Evolutionary conservation across 495 filamentous ascomycete genomes (phyloP), one percentile per base, ranked within the genome.

Genomic region (Cetradonia linearis): DNA sequence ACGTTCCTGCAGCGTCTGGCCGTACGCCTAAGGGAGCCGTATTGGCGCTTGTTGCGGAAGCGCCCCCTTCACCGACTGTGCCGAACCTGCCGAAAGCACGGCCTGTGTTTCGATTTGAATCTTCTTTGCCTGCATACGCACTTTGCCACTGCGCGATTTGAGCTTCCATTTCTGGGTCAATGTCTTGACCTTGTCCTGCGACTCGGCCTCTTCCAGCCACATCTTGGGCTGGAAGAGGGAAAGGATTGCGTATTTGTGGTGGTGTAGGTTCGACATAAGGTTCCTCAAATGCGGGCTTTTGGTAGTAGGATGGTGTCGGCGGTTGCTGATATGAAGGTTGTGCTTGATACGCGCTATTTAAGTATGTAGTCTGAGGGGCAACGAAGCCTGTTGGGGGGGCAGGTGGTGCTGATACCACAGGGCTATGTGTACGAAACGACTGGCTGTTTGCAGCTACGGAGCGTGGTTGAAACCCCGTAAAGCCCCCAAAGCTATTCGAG

Each of bases 81-180:
- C 67, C 50, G 53, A 63, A 64, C 50, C 67, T 65, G 31, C 68
- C 63, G 34, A 65, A 64, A 18, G 64, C 54, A 44, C 68, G 58
- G 49, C 61, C 58, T 52, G 61, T 66, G 57, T 33, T 71, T 69
- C 40, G 73, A 65, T 57, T 67, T 64, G 37, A 72, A 66, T 76
- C 76, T 30, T 81, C 82, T 58, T 78, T 81, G 38, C 76, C 78
- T 59, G 84, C 80, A 70, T 97, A 98, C 20, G 93, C 89, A 67
- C 86, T 91, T 72, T 95, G 91, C 89, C 94, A 97, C 72, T 96
- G 90, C 49, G 92, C 92, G 59, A 96, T 91, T 70, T 95, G 87
- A 13, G 90, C 90, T 58, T 93, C 89, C 70, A 88, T 86, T 66
- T 96, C 91, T 8, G 90, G 85, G 67, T 97, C 91, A 44, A 84